Conservation (phyloP, 2,329 filamentous ascomycete species). For the Aspergillus fumigatus region DNA sequence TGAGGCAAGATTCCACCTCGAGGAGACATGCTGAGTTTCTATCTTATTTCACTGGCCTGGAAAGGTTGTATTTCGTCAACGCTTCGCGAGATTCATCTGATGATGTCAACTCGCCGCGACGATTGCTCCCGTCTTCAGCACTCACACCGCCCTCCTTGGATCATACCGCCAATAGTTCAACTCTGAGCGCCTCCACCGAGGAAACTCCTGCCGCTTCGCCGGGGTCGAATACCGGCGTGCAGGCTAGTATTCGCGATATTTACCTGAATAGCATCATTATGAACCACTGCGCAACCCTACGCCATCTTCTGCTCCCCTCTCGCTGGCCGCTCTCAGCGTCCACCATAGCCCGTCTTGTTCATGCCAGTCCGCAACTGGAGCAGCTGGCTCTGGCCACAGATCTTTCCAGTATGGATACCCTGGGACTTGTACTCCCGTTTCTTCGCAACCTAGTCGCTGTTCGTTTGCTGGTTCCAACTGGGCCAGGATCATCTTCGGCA, state of each 20-base stretch:
- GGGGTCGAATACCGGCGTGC: constrained; percentile 13
- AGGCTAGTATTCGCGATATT: constrained; percentile 36
- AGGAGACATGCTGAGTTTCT: constrained; percentile 44
- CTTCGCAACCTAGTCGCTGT: constrained; percentile 38
- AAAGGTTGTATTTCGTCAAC: constrained; percentile 51
- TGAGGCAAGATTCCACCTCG: constrained; percentile 48
- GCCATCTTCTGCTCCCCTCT: constrained; percentile 54
- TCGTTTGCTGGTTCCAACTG: constrained; percentile 37
- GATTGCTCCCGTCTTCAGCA: constrained; percentile 13
- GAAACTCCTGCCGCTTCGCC: constrained; percentile 20
- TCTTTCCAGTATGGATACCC: constrained; percentile 34
- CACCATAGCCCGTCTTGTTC: constrained; percentile 49
- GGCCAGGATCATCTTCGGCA: constrained; percentile 7
- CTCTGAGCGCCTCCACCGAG: constrained; percentile 18
- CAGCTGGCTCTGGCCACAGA: constrained; percentile 53
- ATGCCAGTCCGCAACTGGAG: constrained; percentile 53
- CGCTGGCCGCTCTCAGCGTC: constrained; percentile 50
- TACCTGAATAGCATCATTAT: constrained; percentile 50
- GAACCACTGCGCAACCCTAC: constrained; percentile 49
- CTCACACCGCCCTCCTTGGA: constrained; percentile 28
- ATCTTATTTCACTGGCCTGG: constrained; percentile 40
- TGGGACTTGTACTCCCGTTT: constrained; percentile 37
- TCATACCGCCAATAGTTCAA: constrained; percentile 4
- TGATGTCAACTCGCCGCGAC: constrained; percentile 29
- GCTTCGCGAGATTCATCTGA: constrained; percentile 27